Base-by-base conservation (phyloP, 2,329 filamentous ascomycete genomes). In the Colletotrichum chrysophilum region DNA sequence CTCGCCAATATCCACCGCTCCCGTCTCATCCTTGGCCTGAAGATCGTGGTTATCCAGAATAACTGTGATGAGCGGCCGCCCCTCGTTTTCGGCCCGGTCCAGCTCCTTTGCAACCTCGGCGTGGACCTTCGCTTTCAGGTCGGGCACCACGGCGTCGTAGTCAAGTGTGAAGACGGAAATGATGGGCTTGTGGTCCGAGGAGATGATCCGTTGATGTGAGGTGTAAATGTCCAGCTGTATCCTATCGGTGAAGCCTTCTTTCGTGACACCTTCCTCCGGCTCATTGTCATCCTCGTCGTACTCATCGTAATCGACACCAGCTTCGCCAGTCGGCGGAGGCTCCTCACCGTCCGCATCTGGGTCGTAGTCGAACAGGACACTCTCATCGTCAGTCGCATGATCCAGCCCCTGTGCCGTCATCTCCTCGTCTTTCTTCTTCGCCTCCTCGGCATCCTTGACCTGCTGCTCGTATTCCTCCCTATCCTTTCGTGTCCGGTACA, bases 151-250 rank as follows among this genome's bases (percentile, higher is more conserved):
- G 1, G 95, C 94, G 77, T 98, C 95, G 81, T 97, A 98, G 60
- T 94, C 93, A 9, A 99, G 85, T 0, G 91, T 93, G 81, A 98
- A 98, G 1, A 96, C 87, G 1, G 96, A 95, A 74, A 93, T 91
- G 3, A 99, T 86, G 0, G 97, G 97, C 83, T 99, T 99, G 85
- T 99, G 97, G 80, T 99, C 97, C 0, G 96, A 98, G 1, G 96
- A 98, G 18, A 95, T 91, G 28, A 99, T 93, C 21, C 94, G 91
- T 83, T 98, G 97, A 80, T 98, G 95, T 1, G 96, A 96, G 0
- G 93, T 92, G 82, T 99, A 99, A 74, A 94, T 84, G 70, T 92
- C 90, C 38, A 92, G 84, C 30, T 84, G 83, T 77, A 93, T 89
- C 71, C 86, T 85, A 77, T 93, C 91, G 4, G 84, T 79, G 70